phyloP scores from a whole-genome alignment of 495 filamentous ascomycete species.

The Podospora didyma region DNA sequence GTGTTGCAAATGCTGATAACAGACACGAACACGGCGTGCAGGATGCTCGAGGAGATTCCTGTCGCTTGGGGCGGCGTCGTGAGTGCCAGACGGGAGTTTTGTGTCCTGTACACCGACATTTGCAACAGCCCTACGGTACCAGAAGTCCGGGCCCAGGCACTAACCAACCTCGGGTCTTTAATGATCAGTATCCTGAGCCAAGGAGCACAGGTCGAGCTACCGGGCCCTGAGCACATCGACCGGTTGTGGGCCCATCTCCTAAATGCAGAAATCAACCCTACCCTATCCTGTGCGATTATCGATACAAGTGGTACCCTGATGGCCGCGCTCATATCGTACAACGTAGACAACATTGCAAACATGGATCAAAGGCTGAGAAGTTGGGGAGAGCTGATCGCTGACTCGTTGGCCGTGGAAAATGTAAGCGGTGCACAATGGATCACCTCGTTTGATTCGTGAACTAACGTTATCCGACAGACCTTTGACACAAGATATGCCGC shows the following conservation, averaged over 20 bases:
- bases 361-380: conserved; percentile 24
- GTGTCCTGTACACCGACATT: conserved; percentile 22
- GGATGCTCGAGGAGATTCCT: conserved; percentile 28
- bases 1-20: conserved; percentile 9
- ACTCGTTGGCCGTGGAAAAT: conserved; percentile 39
- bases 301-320: conserved; percentile 41
- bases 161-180: conserved; percentile 32
- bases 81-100: conserved; percentile 13
- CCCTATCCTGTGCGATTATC: conserved; percentile 41
- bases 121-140: conserved; percentile 19
- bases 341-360: background rate
- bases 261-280: conserved; percentile 36
- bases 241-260: conserved; percentile 29
- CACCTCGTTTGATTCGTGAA: background rate
- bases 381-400: conserved; percentile 44
- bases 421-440: conserved; percentile 24
- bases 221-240: conserved; percentile 16
- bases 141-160: conserved; percentile 33
- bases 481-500: conserved; percentile 64
- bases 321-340: conserved; percentile 19
- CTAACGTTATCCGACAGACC: conserved; percentile 39
- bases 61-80: conserved; percentile 17
- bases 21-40: conserved; percentile 27
- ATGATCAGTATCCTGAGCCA: conserved; percentile 25
- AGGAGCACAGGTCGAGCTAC: conserved; percentile 16